Conservation (phyloP, 768 basidiomycete genomes). For the Porphyrellus cyaneotinctus region DNA sequence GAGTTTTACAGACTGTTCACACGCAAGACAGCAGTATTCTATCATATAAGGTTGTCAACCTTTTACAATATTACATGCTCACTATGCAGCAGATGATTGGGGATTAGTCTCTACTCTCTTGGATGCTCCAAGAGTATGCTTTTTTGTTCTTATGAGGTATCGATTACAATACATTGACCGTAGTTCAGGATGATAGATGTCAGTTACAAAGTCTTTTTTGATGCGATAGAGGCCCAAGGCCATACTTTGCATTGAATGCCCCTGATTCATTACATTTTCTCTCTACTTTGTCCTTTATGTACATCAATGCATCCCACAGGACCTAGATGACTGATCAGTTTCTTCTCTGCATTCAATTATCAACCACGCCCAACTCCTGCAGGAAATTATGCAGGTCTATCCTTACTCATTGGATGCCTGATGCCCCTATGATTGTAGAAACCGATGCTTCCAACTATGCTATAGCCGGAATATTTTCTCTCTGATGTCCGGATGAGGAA, state of each 20-base stretch:
- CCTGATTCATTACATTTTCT: constrained; percentile 39
- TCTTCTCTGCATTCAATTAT: constrained; percentile 74
- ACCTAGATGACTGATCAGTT: constrained; percentile 63
- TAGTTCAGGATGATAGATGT: constrained; percentile 66
- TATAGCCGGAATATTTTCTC: too few relatives aligned
- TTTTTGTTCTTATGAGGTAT: too few relatives aligned
- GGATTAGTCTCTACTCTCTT: constrained; percentile 69
- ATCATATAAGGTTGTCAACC: constrained; percentile 88
- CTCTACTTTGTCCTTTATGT: neutral
- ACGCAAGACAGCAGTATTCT: constrained; percentile 92
- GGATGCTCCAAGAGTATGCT: constrained; percentile 73
- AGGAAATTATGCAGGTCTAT: constrained; percentile 88
- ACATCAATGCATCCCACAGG: constrained; percentile 34
- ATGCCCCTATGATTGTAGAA: too few relatives aligned
- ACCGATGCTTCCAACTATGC: too few relatives aligned
- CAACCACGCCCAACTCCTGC: constrained; percentile 78
- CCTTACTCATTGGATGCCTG: too few relatives aligned
- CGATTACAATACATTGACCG: neutral
- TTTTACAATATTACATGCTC: constrained; percentile 90
- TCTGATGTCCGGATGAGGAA: too few relatives aligned
- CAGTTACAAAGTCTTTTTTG: constrained; percentile 83
- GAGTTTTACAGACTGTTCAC: constrained; percentile 90
- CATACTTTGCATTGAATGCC: constrained; percentile 54
- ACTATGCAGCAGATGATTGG: constrained; percentile 95
- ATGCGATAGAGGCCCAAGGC: constrained; percentile 82